phyloP scores from a whole-genome alignment of 495 filamentous ascomycete species.

The Penicillium robsamsonii region DNA sequence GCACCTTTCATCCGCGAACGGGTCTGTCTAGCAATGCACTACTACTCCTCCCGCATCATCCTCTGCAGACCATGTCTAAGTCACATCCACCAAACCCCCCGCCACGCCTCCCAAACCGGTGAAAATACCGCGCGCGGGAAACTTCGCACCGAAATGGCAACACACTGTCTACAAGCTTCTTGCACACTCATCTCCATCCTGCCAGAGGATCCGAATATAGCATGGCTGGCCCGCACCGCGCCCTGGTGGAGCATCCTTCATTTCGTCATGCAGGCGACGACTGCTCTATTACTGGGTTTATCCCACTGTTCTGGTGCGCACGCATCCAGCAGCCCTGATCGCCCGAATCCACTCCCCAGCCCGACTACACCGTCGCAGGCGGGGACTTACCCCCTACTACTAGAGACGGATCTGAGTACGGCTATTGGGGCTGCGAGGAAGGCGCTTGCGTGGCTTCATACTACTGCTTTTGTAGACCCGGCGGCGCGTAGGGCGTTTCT shows the following conservation, averaged over 20 bases:
- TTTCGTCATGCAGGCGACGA: slow-evolving; percentile 60
- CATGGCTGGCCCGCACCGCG: slow-evolving; percentile 45
- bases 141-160: slow-evolving; percentile 51
- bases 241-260: slow-evolving; percentile 66
- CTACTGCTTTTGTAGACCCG: slow-evolving; percentile 42
- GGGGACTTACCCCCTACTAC: neutral
- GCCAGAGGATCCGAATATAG: slow-evolving; percentile 35
- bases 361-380: neutral
- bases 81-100: slow-evolving; percentile 7
- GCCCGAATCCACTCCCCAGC: neutral
- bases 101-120: slow-evolving; percentile 23
- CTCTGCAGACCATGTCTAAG: slow-evolving; percentile 59
- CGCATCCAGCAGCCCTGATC: neutral
- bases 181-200: slow-evolving; percentile 51
- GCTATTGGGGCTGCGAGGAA: slow-evolving; percentile 47
- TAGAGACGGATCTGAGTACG: slow-evolving; percentile 20
- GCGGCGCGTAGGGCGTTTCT: slow-evolving; percentile 50
- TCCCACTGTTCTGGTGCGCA: slow-evolving; percentile 32
- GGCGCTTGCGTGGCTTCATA: slow-evolving; percentile 48
- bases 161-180: slow-evolving; percentile 55
- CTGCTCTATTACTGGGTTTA: slow-evolving; percentile 55
- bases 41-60: slow-evolving; percentile 54
- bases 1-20: slow-evolving; percentile 26
- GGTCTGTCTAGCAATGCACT: slow-evolving; percentile 50
- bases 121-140: slow-evolving; percentile 27